Base-by-base conservation (phyloP, 2,329 filamentous ascomycete genomes). In the Diplodia sapinea region DNA sequence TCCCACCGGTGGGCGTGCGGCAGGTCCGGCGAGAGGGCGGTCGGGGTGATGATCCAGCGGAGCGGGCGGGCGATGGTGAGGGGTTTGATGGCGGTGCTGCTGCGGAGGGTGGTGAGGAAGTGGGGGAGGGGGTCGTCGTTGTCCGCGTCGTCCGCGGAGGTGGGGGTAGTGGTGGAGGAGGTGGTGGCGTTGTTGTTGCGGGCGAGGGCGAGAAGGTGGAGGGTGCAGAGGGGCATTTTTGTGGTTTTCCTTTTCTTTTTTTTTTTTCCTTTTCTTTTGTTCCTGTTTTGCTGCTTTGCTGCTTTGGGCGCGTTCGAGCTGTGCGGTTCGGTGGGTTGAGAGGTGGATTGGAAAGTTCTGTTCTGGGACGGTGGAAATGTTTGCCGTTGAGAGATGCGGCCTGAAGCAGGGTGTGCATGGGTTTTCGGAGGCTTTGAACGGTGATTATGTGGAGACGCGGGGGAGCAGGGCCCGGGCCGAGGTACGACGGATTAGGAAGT, bases 1-100 rank as follows among this genome's bases (percentile, higher is more conserved):
- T 85, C 79, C 83, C 83, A 85, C 33, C 11, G 54, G 52, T 23
- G 57, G 20, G 57, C 65, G 76, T 77, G 6, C 76, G 71, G 15
- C 75, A 73, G 11, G 75, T 79, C 1, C 9, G 8, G 33, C 8
- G 82, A 84, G 52, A 82, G 73, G 0, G 71, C 72, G 1, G 78
- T 78, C 1, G 84, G 82, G 20, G 80, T 78, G 67, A 85, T 82
- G 54, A 85, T 83, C 82, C 83, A 85, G 51, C 84, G 77, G 49
- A 83, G 72, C 43, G 82, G 79, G 67, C 76, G 76, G 38, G 81
- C 79, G 31, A 79, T 71, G 1, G 83, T 77, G 2, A 85, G 76
- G 0, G 83, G 82, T 29, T 76, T 75, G 31, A 79, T 31, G 17
- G 72, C 68, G 20, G 79, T 31, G n/a, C 72, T 68, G 20, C 74